These are phyloP conservation scores for Amanita exitialis DNA, from an alignment of 768 basidiomycete species.

Conservation along the genomic window DNA sequence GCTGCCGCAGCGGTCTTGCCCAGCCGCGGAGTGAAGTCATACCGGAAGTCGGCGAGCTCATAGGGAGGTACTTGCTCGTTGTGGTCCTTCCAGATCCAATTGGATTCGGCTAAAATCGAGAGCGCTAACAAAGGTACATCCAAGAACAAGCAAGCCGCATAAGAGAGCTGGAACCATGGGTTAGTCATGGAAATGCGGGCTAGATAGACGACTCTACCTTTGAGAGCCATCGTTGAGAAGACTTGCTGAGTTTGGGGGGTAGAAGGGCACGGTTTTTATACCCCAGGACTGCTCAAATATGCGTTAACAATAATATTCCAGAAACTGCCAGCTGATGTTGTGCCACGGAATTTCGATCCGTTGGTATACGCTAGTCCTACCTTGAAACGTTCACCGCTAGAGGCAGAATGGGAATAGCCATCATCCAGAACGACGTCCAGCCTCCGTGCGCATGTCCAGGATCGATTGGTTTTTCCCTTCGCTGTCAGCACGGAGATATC, in stretches of 20 bases:
- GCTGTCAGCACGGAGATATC: too few relatives aligned
- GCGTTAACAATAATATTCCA: too few relatives aligned
- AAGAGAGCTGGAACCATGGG: not conserved
- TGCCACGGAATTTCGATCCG: too few relatives aligned
- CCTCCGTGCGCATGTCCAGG: too few relatives aligned
- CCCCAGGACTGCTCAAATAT: too few relatives aligned
- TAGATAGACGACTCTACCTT: not conserved
- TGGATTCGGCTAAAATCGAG: not conserved
- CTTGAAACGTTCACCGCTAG: too few relatives aligned
- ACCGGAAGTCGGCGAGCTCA: constrained; percentile 20
- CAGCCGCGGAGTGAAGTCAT: constrained; percentile 11
- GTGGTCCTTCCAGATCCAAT: constrained; percentile 23
- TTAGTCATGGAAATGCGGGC: not conserved
- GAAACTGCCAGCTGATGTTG: too few relatives aligned
- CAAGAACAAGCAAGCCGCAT: not conserved
- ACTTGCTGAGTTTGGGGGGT: not conserved
- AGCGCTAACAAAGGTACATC: not conserved
- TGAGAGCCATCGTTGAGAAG: not conserved
- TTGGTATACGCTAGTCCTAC: too few relatives aligned
- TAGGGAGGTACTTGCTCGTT: constrained; percentile 9
- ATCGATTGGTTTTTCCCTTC: too few relatives aligned
- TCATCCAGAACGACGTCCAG: too few relatives aligned
- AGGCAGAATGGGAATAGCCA: too few relatives aligned
- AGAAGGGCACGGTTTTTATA: too few relatives aligned
- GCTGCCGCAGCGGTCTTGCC: constrained; percentile 20